Percentiles rank a stretch among this genome's conserved stretches.
Conservation (phyloP, 2,329 filamentous ascomycete species). For the Colletotrichum sp. region DNA sequence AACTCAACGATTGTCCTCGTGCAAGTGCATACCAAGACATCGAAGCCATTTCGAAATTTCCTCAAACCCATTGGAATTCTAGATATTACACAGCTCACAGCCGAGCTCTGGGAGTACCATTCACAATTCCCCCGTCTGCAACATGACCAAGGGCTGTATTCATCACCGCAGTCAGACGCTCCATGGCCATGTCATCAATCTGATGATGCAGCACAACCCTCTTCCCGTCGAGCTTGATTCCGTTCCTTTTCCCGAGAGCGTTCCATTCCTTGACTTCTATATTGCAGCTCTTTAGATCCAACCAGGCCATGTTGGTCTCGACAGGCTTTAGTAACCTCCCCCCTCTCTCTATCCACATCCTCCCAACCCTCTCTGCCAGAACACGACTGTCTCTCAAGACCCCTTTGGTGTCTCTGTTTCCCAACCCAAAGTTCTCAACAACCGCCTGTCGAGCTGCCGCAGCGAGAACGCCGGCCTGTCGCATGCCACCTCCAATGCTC, state of each 20-base stretch:
- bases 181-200: not conserved
- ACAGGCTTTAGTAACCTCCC: slow-evolving; percentile 68
- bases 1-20: not conserved
- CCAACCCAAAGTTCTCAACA: slow-evolving; percentile 75
- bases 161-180: not conserved
- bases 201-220: slow-evolving; percentile 14
- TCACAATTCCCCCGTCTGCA: not conserved
- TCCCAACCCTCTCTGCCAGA: slow-evolving; percentile 62
- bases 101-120: not conserved
- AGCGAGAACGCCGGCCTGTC: slow-evolving; percentile 78
- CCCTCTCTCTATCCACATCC: slow-evolving; percentile 67
- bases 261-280: not conserved
- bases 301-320: slow-evolving; percentile 82
- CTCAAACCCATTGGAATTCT: not conserved
- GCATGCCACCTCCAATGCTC: slow-evolving; percentile 77
- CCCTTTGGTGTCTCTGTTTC: slow-evolving; percentile 26
- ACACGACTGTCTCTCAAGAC: slow-evolving; percentile 60
- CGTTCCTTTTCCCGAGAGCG: not conserved
- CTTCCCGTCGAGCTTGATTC: slow-evolving; percentile 11
- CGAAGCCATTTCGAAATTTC: not conserved
- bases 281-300: slow-evolving; percentile 33
- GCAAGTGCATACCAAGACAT: not conserved
- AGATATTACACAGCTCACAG: not conserved
- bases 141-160: not conserved
- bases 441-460: slow-evolving; percentile 78